Base-by-base conservation (phyloP, 352 stramenopile species). In the Phytophthora rubi region DNA sequence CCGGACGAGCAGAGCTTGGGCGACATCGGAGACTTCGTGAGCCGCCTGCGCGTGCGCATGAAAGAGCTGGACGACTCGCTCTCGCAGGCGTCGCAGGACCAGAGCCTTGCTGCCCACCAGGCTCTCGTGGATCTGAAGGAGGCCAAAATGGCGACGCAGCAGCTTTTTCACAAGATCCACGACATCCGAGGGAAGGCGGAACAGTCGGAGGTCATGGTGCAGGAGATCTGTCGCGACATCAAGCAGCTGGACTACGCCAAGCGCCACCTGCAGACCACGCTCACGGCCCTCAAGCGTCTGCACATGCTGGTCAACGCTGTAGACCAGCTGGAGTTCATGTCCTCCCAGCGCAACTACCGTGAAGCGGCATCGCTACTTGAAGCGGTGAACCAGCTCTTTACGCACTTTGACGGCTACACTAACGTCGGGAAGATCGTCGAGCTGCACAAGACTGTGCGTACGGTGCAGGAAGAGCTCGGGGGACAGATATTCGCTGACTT, bases 161-260 rank as follows among this genome's bases (percentile, higher is more conserved):
- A 97, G 68, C 82, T 99, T 6, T 93, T 96, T 61, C 71, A 88
- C 67, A 97, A 98, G 62, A 98, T 99, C 45, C 76, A 90, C 39
- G 87, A 97, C 42, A 98, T 99, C 42, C 91, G 93, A 72, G 72
- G 77, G 28, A 99, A 99, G 77, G 97, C 97, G 9, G 88, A 97
- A 61, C 93, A 99, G 73, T 98, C 86, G 28, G 97, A 99, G 76
- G 75, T 93, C 47, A 99, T 99, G 82, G 98, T 99, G 9, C 82
- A 99, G 59, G 97, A 99, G 79, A 99, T 99, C 55, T 99, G 97
- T 57, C 85, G 93, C 26, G 98, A 99, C 78, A 99, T 99, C 77
- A 99, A 99, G 79, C 92, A 98, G 61, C 87, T 99, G 9, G 98
- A 99, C 88, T 97, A 96, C 71, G 97, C 97, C 47, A 99, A 99